These are phyloP conservation scores for Colletotrichum costaricense DNA, from an alignment of 2,329 filamentous ascomycete genomes.

Conservation along the genomic window DNA sequence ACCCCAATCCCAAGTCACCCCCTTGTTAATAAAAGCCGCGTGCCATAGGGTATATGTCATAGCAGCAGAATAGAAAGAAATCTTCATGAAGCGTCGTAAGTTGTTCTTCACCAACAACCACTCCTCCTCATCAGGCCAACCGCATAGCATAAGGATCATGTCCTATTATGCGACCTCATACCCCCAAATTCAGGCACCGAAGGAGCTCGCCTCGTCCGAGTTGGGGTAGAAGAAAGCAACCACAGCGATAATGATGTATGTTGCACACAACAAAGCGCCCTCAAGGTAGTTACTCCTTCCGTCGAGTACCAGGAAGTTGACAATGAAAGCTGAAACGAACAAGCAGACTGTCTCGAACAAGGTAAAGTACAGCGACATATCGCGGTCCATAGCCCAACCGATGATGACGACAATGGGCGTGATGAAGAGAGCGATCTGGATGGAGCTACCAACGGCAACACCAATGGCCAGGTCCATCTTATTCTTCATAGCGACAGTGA, in stretches of 20 bases:
- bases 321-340: constrained; percentile 86
- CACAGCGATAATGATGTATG: constrained; percentile 75
- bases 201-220: constrained; percentile 56
- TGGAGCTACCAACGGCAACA: constrained; percentile 76
- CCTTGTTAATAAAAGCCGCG: background rate
- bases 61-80: background rate
- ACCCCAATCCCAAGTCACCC: constrained; percentile 16
- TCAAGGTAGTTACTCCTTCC: constrained; percentile 90
- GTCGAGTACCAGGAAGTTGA: constrained; percentile 88
- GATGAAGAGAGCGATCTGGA: constrained; percentile 79
- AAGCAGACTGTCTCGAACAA: constrained; percentile 90
- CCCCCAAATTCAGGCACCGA: constrained; percentile 33
- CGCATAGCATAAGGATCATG: background rate
- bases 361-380: constrained; percentile 88
- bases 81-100: constrained; percentile 21
- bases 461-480: constrained; percentile 82
- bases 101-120: constrained; percentile 17
- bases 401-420: constrained; percentile 77
- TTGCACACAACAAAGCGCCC: constrained; percentile 75
- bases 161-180: background rate
- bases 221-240: constrained; percentile 76
- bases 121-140: background rate
- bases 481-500: constrained; percentile 78
- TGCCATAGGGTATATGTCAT: background rate
- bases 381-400: constrained; percentile 74